Conservation (phyloP, 208 protist genomes). For the Wallacemonas rigidus region DNA sequence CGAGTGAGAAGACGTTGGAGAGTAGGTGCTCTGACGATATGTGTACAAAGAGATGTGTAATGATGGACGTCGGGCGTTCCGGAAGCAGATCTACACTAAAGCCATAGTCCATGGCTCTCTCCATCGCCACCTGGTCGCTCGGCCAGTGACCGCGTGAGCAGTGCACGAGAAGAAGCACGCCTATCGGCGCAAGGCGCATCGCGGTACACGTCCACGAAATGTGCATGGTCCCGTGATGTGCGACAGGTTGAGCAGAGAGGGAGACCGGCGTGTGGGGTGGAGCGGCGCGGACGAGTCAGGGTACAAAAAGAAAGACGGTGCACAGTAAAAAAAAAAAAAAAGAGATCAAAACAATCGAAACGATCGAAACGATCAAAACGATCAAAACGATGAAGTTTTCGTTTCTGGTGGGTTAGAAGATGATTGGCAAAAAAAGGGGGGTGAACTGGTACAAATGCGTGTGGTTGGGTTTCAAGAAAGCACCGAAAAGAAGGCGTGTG, state of each 20-base stretch:
- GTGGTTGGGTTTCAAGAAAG: too few relatives aligned
- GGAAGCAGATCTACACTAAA: conserved; percentile 43
- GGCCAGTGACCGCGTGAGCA: conserved; percentile 47
- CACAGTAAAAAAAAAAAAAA: neutral
- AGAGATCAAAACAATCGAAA: too few relatives aligned
- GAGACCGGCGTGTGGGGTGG: neutral
- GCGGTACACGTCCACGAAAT: conserved; percentile 27
- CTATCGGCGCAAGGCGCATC: conserved; percentile 53
- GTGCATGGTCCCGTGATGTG: neutral
- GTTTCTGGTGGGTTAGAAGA: too few relatives aligned
- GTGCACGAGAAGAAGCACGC: conserved; percentile 54
- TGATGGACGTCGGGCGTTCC: conserved; percentile 28
- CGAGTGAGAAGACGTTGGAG: conserved; percentile 46
- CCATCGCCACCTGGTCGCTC: conserved; percentile 33
- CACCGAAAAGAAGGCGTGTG: too few relatives aligned
- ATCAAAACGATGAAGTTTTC: too few relatives aligned
- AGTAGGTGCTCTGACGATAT: conserved; percentile 48
- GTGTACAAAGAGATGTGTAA: conserved; percentile 75
- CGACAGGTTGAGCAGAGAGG: neutral
- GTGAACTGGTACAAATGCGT: too few relatives aligned
- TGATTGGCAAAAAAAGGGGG: too few relatives aligned
- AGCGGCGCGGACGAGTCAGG: neutral
- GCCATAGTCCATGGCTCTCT: conserved; percentile 45
- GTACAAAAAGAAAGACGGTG: neutral
- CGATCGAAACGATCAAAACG: too few relatives aligned